Evolutionary conservation across 2,329 filamentous ascomycete species (phyloP).

Genomic region (Alternaria solani): DNA sequence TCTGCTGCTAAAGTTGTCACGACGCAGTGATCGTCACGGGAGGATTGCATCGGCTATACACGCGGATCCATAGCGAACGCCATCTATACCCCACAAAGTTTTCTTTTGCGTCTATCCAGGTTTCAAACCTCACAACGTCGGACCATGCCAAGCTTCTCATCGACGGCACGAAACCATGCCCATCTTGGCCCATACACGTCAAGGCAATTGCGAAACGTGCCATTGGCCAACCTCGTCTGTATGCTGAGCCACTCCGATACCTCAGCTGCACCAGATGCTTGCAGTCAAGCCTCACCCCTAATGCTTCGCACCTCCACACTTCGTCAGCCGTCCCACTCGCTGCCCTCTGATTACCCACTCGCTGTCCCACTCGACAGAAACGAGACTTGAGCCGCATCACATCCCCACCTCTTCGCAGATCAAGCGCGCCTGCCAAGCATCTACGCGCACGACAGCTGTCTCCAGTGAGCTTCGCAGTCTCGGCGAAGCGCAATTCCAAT

Average conservation of each 20-base stretch:
- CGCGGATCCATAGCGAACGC: constrained; percentile 18
- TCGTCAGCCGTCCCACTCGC: constrained; percentile 24
- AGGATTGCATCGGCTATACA: constrained; percentile 6
- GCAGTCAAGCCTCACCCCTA: constrained; percentile 30
- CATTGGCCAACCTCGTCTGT: constrained; percentile 41
- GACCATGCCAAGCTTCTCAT: constrained; percentile 21
- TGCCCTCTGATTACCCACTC: background rate
- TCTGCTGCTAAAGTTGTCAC: constrained; percentile 11
- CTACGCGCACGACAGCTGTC: constrained; percentile 29
- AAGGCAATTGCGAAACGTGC: constrained; percentile 21
- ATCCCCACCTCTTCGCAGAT: constrained; percentile 17
- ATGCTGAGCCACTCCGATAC: constrained; percentile 36
- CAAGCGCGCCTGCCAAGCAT: constrained; percentile 24
- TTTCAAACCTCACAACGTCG: constrained; percentile 34
- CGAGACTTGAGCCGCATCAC: constrained; percentile 45
- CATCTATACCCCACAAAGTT: constrained; percentile 23
- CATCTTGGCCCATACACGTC: constrained; percentile 42
- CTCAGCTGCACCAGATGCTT: constrained; percentile 39
- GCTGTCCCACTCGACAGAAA: constrained; percentile 32
- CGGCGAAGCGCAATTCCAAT: constrained; percentile 21
- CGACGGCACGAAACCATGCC: constrained; percentile 31
- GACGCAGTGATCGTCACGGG: constrained; percentile 16
- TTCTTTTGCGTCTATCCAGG: constrained; percentile 22
- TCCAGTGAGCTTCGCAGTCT: constrained; percentile 31
- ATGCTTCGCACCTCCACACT: constrained; percentile 26